These are phyloP conservation scores for Candida montana DNA, from an alignment of 805 yeast genomes.

Conservation along the genomic window DNA sequence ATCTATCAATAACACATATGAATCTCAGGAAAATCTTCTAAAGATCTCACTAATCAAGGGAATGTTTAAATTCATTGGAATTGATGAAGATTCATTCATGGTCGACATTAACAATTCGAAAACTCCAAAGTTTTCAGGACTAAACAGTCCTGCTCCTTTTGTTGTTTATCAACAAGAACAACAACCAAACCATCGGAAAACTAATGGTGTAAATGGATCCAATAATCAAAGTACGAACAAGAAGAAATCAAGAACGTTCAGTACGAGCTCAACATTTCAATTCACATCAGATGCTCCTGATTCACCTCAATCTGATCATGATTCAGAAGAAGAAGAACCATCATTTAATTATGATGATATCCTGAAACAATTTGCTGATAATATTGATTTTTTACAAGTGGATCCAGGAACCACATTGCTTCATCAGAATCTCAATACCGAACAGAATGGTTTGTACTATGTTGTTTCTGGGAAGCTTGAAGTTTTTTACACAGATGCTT, in stretches of 20 bases:
- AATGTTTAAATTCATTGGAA: slow-evolving; percentile 63
- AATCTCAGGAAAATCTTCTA: slow-evolving; percentile 56
- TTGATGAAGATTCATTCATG: slow-evolving; percentile 37
- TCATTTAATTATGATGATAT: slow-evolving; percentile 47
- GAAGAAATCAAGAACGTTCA: slow-evolving; percentile 11
- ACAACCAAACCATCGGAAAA: not conserved
- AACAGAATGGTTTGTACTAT: slow-evolving; percentile 71
- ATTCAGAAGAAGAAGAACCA: slow-evolving; percentile 19
- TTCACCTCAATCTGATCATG: slow-evolving; percentile 7
- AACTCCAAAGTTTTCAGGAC: slow-evolving; percentile 15
- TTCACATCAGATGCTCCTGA: slow-evolving; percentile 17
- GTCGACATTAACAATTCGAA: slow-evolving; percentile 13
- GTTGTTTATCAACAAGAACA: slow-evolving; percentile 9
- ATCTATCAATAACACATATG: slow-evolving; percentile 11
- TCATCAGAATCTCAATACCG: slow-evolving; percentile 46
- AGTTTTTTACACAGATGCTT: slow-evolving; percentile 43
- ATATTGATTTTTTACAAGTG: slow-evolving; percentile 49
- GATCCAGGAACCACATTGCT: slow-evolving; percentile 53
- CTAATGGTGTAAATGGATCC: no score
- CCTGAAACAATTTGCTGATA: slow-evolving; percentile 47
- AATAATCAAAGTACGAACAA: no score
- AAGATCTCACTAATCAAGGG: slow-evolving; percentile 65
- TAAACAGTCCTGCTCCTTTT: slow-evolving; percentile 19
- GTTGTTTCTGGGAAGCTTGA: slow-evolving; percentile 76
- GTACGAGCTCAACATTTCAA: slow-evolving; percentile 17